Base-by-base conservation (phyloP, 768 basidiomycete genomes). In the Amanita rubescens region DNA sequence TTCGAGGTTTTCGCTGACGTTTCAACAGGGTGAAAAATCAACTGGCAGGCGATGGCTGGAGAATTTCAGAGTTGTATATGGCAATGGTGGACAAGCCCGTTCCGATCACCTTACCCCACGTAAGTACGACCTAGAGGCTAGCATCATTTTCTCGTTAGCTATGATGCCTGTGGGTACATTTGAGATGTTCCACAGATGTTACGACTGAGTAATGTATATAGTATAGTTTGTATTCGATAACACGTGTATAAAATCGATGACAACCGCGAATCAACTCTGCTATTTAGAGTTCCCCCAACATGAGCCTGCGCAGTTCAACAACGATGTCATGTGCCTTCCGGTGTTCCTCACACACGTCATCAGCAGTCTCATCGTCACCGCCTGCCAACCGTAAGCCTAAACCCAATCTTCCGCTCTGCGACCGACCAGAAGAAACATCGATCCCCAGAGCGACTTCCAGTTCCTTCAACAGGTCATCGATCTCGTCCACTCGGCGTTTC, bases 21-120 rank as follows among this genome's bases (percentile, higher is more conserved):
- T n/a, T n/a, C n/a, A n/a, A 1, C 30, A 59, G 56, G 48, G 48
- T 59, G 5, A 35, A 48, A 14, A 47, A 53, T 49, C 38, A 8
- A 15, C 20, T 11, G 27, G 12, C 34, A 5, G 22, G 20, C 6
- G 53, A 53, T 15, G 42, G 53, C 8, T 27, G 53, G 11, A 60
- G 15, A 25, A 19, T 62, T 22, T 57, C 55, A 6, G 55, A 60
- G 25, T 44, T 62, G 3, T 57, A 53, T 41, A 27, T 62, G 17
- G 59, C 59, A 1, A 45, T 55, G 6, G 38, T 59, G 3, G 53
- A 57, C 11, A 58, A 58, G 38, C 56, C 59, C 5, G 59, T 59
- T 15, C 61, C 59, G 0, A 51, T 62, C 27, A 38, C 11, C 10
- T 32, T 51, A 35, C 25, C 34, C 5, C 24, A 25, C 20, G 38